Evolutionary conservation across 2,329 filamentous ascomycete species (phyloP).

Genomic region (Colletotrichum spaethianum): DNA sequence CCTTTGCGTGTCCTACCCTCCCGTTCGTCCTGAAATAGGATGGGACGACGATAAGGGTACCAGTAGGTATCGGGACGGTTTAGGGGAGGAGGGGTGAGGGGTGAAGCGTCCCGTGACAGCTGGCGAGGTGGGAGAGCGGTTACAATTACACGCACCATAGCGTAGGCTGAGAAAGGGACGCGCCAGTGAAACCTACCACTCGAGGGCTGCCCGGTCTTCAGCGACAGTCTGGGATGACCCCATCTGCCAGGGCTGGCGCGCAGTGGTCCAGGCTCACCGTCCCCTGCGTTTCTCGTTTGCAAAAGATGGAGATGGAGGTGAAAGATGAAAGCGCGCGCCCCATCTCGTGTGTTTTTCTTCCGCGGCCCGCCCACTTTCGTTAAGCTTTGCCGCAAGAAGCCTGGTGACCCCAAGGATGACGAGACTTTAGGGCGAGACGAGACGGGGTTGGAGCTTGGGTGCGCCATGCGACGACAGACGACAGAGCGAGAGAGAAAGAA

Average conservation of each 20-base stretch:
- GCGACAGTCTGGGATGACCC: not conserved
- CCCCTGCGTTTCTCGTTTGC: not conserved
- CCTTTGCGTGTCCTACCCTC: slow-evolving; percentile 1
- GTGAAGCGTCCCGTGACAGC: not conserved
- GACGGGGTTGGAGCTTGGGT: not conserved
- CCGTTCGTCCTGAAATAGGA: not conserved
- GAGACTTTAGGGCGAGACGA: not conserved
- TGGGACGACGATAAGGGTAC: not conserved
- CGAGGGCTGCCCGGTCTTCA: not conserved
- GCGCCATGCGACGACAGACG: not conserved
- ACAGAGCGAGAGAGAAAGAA: not conserved
- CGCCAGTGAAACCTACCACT: slow-evolving; percentile 27
- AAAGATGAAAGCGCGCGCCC: not conserved
- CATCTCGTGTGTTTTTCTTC: not conserved
- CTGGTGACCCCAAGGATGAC: not conserved
- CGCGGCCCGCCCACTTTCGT: not conserved
- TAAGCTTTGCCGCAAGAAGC: not conserved
- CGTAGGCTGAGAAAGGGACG: not conserved
- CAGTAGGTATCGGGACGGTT: not conserved
- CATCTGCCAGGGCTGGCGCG: not conserved
- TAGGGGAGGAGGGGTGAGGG: not conserved
- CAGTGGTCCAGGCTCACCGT: not conserved
- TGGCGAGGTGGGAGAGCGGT: not conserved
- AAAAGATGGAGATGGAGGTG: not conserved
- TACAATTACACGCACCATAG: slow-evolving; percentile 6